Base-by-base conservation (phyloP, 768 basidiomycete species). In the Lentinula aciculospora region DNA sequence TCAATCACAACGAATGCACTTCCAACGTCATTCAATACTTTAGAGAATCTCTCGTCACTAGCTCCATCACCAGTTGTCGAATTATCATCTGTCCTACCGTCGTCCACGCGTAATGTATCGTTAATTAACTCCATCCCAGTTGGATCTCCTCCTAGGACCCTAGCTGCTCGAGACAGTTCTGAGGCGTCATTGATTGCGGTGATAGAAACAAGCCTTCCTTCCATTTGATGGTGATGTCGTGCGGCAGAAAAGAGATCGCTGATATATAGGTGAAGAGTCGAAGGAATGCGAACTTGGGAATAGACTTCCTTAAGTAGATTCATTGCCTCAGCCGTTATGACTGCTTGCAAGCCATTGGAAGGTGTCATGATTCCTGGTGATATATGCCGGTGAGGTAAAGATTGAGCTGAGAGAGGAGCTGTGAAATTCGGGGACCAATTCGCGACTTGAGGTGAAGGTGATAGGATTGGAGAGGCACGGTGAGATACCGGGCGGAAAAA, bases 211-310 rank as follows among this genome's bases (percentile, higher is more conserved):
- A 90, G 71, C 61, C 80, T 83, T 15, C 79, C 86, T 59, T 92
- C 90, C 17, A 93, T 71, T 48, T 80, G 76, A 0, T 82, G 80
- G 64, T 86, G 83, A 63, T 92, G 87, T 6, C 90, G 81, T 23
- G 84, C 79, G 3, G 90, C 89, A 27, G 84, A 78, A 60, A 92
- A 86, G 10, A 92, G 72, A 66, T 92, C 88, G 9, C 83, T 77
- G 6, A 89, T 73, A 64, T 92, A 92, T n/a, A 85, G 70, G 6
- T 71, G 70, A 7, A 92, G 75, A 2, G 69, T 67, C 0, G 81
- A 74, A 9, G 84, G 74, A 29, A 89, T 71, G 57, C 74, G 70
- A 2, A 80, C 76, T 53, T 73, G 70, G 9, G 64, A 61, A 53
- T 66, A 69, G 2, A 69, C 64, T 58, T 70, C 47, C 48, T 67